Evolutionary conservation across 257 asterid genomes (phyloP).

Genomic region (Primulina tabacum): DNA sequence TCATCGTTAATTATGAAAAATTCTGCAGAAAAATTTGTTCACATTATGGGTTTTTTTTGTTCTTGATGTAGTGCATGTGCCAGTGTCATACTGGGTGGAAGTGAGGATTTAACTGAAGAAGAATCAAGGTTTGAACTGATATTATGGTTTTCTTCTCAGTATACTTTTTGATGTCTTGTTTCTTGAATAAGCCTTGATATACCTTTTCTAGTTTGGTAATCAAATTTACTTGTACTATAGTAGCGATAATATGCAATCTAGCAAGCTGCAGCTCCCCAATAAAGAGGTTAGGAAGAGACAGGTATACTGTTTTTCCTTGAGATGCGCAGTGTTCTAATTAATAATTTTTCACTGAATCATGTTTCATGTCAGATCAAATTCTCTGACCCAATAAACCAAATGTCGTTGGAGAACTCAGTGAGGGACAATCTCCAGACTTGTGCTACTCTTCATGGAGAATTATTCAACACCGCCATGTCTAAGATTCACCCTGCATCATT

Average conservation of each 20-base stretch:
- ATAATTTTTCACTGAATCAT: slow-evolving; percentile 11
- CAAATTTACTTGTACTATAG: slow-evolving; percentile 34
- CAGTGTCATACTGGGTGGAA: slow-evolving; percentile 80
- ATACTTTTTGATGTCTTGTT: slow-evolving; percentile 11
- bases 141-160: slow-evolving; percentile 3
- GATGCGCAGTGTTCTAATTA: background rate
- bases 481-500: slow-evolving; percentile 83
- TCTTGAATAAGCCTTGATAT: slow-evolving; percentile 20
- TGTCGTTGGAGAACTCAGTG: slow-evolving; percentile 72
- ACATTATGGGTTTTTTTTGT: slow-evolving; percentile 18
- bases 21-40: slow-evolving; percentile 8
- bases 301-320: slow-evolving; percentile 42
- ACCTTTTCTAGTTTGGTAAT: slow-evolving; percentile 20
- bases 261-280: slow-evolving; percentile 74
- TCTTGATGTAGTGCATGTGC: slow-evolving; percentile 63
- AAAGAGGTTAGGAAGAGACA: slow-evolving; percentile 91
- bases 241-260: slow-evolving; percentile 61
- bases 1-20: slow-evolving; percentile 19
- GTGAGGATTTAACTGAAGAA: slow-evolving; percentile 77
- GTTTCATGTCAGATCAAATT: slow-evolving; percentile 59
- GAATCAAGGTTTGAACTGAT: slow-evolving; percentile 74
- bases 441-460: slow-evolving; percentile 83
- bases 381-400: slow-evolving; percentile 80
- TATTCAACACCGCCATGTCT: slow-evolving; percentile 70
- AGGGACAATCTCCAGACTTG: slow-evolving; percentile 89